phyloP scores from a whole-genome alignment of 257 asterid species.

The Capsicum rhomboideum region DNA sequence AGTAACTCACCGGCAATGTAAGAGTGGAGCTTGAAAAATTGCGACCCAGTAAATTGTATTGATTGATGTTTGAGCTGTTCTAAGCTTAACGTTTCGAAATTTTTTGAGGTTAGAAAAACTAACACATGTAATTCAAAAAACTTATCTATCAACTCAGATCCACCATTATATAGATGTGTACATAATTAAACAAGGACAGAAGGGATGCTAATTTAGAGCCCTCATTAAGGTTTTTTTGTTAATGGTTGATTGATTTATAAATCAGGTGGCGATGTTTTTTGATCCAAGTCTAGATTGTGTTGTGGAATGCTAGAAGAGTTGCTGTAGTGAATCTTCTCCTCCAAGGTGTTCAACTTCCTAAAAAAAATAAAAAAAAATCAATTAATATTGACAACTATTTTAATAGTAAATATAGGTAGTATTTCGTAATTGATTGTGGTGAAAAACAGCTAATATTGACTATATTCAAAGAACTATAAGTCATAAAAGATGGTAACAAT shows the following conservation, averaged over 20 bases:
- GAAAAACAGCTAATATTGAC: too few species aligned
- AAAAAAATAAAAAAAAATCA: too few species aligned
- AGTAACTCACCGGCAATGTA: too few species aligned
- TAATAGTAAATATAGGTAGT: too few species aligned
- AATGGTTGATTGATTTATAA: background rate
- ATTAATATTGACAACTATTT: too few species aligned
- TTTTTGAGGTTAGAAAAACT: too few species aligned
- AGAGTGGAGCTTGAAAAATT: conserved; percentile 27
- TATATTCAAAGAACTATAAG: too few species aligned
- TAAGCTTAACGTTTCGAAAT: background rate
- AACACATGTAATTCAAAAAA: too few species aligned
- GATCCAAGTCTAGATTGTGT: conserved; percentile 50
- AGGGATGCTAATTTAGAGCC: too few species aligned
- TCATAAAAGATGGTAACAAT: too few species aligned
- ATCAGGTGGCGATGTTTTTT: conserved; percentile 45
- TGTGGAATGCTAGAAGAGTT: conserved; percentile 51
- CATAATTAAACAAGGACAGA: background rate
- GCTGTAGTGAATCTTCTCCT: conserved; percentile 42
- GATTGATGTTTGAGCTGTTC: conserved; percentile 6
- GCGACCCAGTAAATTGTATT: conserved; percentile 18
- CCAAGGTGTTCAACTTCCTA: background rate
- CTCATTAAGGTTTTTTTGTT: background rate
- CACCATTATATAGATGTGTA: background rate
- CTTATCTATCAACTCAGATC: too few species aligned
- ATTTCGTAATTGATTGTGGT: too few species aligned